Conservation (phyloP, 345 rosid species). For the Viola odorata region DNA sequence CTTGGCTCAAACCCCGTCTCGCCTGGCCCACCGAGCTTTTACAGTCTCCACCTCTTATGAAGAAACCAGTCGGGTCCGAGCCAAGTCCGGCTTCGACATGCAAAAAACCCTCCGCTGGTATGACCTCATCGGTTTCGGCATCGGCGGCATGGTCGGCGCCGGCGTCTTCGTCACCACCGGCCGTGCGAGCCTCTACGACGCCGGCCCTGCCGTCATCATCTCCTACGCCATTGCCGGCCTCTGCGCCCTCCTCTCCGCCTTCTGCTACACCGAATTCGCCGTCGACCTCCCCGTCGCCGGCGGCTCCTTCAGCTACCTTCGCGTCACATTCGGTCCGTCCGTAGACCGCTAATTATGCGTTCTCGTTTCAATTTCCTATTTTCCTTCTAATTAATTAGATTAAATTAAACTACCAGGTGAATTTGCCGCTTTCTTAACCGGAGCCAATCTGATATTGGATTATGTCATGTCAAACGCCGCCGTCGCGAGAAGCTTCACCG, state of each 20-base stretch:
- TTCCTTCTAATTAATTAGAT: too few relatives aligned
- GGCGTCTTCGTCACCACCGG: slow-evolving; percentile 90
- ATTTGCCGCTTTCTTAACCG: slow-evolving; percentile 83
- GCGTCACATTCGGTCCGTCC: slow-evolving; percentile 71
- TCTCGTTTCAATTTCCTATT: background rate
- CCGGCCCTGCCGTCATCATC: slow-evolving; percentile 76
- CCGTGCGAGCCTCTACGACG: slow-evolving; percentile 42
- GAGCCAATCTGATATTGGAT: slow-evolving; percentile 77
- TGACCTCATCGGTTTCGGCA: slow-evolving; percentile 77
- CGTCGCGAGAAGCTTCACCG: slow-evolving; percentile 68
- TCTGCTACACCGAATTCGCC: slow-evolving; percentile 97
- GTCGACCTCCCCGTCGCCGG: slow-evolving; percentile 98
- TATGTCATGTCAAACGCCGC: slow-evolving; percentile 96
- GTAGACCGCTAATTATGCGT: too few relatives aligned
- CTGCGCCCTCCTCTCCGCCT: slow-evolving; percentile 91
- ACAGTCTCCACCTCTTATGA: slow-evolving; percentile 66
- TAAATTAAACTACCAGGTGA: slow-evolving; percentile 42
- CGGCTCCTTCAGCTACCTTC: slow-evolving; percentile 91
- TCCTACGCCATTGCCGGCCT: slow-evolving; percentile 96
- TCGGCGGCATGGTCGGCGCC: slow-evolving; percentile 98
- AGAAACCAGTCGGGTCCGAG: slow-evolving; percentile 54
- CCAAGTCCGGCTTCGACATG: slow-evolving; percentile 65
- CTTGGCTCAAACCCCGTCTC: slow-evolving; percentile 58
- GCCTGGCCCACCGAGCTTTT: slow-evolving; percentile 58
- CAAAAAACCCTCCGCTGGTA: slow-evolving; percentile 71